phyloP scores from a whole-genome alignment of 164 flowering plant genomes.

The Nymphaea colorata region DNA sequence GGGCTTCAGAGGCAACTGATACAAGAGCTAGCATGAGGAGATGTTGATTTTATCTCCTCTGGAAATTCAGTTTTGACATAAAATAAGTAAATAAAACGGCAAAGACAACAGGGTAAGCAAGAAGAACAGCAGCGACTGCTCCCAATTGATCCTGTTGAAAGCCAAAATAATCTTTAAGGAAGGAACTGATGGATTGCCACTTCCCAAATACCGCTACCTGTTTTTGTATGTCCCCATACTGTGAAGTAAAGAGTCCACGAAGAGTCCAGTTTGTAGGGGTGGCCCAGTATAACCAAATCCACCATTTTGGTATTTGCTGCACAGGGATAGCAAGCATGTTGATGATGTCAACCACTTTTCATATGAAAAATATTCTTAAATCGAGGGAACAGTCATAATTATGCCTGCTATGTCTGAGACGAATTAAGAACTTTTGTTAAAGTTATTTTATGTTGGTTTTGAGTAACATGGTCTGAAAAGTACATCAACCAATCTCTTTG shows the following conservation, averaged over 20 bases:
- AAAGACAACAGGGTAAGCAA: conserved; percentile 5
- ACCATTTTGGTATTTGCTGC: conserved; percentile 8
- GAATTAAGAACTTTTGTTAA: neutral
- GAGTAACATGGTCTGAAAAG: neutral
- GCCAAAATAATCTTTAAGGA: conserved; percentile 3
- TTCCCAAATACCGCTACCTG: conserved; percentile 5
- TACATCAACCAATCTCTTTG: too few relatives aligned
- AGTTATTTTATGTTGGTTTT: neutral
- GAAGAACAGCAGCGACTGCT: conserved; percentile 2
- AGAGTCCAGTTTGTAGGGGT: conserved; percentile 6
- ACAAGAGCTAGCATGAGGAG: neutral
- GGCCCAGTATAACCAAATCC: conserved; percentile 8
- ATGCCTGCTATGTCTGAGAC: neutral
- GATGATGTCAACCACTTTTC: too few relatives aligned
- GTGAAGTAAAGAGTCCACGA: conserved; percentile 4
- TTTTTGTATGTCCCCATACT: conserved; percentile 2
- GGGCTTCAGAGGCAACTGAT: too few relatives aligned
- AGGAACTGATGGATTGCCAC: neutral
- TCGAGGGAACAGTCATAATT: neutral
- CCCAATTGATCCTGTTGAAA: conserved; percentile 4
- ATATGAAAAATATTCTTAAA: neutral
- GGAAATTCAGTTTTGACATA: conserved; percentile 5
- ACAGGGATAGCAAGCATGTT: neutral
- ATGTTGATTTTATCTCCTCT: neutral
- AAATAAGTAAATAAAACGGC: conserved; percentile 2